Evolutionary conservation across 805 yeast species (phyloP), one percentile per base, ranked within the genome.

Genomic region (Scheffersomyces coipomensis): DNA sequence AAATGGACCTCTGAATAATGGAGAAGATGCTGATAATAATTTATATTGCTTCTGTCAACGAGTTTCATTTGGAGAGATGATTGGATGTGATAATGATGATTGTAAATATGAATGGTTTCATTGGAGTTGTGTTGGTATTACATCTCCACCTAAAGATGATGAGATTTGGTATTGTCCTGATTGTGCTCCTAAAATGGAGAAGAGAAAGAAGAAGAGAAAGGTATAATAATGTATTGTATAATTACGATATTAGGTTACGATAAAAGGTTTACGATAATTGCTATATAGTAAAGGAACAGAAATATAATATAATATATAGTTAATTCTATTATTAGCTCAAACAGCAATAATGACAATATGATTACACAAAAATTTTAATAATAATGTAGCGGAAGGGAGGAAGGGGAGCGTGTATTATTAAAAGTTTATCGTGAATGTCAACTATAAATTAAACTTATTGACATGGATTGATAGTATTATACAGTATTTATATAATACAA

Each of bases 91-190:
- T 58, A 86, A 88, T 46, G 85, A 84, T 18, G 81, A 84, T 51
- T 93, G 99, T 68, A 79, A 81, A 55, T 81, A 73, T 48, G 97
- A 88, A 58, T 91, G 98, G 98, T 91, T 91, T 66, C 99, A 93
- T 62, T 91, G 90, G 73, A 84, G 82, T 40, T 93, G 99, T 69
- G 97, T 91, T 30, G 96, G 96, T 1, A 68, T 91, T 43, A 82
- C 81, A 15, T 83, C 81, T 37, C 96, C 95, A 4, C 98, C 98
- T 2, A 80, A 81, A 53, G 96, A 93, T 15, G 84, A 85, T 34
- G 74, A 68, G 36, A 59, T 69, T 31, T 91, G 99, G 99, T 90
- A 81, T 59, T 91, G 99, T 66, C 88, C 96, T 0, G 85, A 83
- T 38, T 90, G 98, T 68, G 63, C 70, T 7, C 73, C 72, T 4